These are phyloP conservation scores for Hypoxylon sp. DNA, from an alignment of 2,329 filamentous ascomycete species.

Conservation along the genomic window DNA sequence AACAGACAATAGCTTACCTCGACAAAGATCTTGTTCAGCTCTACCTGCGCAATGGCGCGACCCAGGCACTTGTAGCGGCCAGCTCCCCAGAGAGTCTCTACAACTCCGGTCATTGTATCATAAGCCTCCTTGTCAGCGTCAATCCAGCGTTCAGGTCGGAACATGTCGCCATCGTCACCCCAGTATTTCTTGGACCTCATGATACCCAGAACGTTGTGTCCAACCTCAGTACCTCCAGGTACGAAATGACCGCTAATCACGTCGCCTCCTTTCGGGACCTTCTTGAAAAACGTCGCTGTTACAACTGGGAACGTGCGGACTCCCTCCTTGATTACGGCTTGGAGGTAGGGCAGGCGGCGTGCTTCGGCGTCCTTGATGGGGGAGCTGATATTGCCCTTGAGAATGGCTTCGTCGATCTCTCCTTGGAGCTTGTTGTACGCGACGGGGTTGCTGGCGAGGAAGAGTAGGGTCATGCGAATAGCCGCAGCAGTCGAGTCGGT, in stretches of 20 bases:
- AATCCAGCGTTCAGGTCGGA: slow-evolving; percentile 59
- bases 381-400: slow-evolving; percentile 53
- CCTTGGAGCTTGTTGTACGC: slow-evolving; percentile 36
- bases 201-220: slow-evolving; percentile 54
- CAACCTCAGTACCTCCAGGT: slow-evolving; percentile 55
- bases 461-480: slow-evolving; percentile 60
- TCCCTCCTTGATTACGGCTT: slow-evolving; percentile 56
- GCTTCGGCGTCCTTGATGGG: slow-evolving; percentile 45
- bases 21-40: slow-evolving; percentile 56
- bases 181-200: slow-evolving; percentile 53
- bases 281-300: slow-evolving; percentile 49
- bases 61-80: slow-evolving; percentile 56
- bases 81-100: slow-evolving; percentile 55
- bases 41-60: slow-evolving; percentile 55
- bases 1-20: slow-evolving; percentile 48
- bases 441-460: slow-evolving; percentile 58
- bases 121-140: slow-evolving; percentile 48
- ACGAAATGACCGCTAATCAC: slow-evolving; percentile 49
- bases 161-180: slow-evolving; percentile 50
- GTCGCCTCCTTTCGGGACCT: slow-evolving; percentile 50
- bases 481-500: slow-evolving; percentile 63
- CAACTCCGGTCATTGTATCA: slow-evolving; percentile 49
- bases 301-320: slow-evolving; percentile 54
- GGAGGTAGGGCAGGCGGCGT: slow-evolving; percentile 37
- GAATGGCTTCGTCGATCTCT: slow-evolving; percentile 55